A percentile compares a stretch with the other conserved stretches of the same genome.
phyloP scores from a whole-genome alignment of 768 basidiomycete species.

The Amanita pseudoporphyria region DNA sequence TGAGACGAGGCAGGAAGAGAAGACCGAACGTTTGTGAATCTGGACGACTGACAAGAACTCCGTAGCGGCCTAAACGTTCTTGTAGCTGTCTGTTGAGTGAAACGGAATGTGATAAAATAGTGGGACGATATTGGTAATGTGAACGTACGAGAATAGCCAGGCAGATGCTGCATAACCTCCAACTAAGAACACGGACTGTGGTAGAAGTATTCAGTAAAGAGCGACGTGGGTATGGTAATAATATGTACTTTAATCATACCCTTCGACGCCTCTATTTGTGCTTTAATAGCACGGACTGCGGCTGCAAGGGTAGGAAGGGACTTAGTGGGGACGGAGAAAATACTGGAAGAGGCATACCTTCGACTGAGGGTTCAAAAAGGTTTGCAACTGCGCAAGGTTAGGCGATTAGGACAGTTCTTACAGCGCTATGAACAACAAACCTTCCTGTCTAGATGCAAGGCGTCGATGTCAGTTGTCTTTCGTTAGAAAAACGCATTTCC shows the following conservation, averaged over 20 bases:
- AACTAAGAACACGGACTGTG: slow-evolving; percentile 72
- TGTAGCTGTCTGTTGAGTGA: slow-evolving; percentile 42
- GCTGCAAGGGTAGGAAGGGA: slow-evolving; percentile 24
- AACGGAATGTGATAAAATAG: not conserved
- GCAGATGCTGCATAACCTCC: slow-evolving; percentile 80
- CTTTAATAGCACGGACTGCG: slow-evolving; percentile 56
- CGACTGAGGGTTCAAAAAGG: slow-evolving; percentile 71
- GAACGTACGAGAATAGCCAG: slow-evolving; percentile 53
- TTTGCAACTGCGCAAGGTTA: slow-evolving; percentile 45
- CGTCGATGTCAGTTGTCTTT: not conserved
- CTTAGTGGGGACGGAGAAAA: not conserved
- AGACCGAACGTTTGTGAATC: slow-evolving; percentile 65
- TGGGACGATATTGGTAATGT: not conserved
- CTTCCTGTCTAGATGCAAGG: slow-evolving; percentile 19
- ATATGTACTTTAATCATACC: slow-evolving; percentile 54
- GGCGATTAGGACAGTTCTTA: not conserved
- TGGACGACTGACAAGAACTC: slow-evolving; percentile 60
- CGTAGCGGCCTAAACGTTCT: slow-evolving; percentile 47
- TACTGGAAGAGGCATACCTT: slow-evolving; percentile 24
- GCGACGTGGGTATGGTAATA: slow-evolving; percentile 4
- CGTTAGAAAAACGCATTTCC: slow-evolving; percentile 9
- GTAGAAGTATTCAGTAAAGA: not conserved
- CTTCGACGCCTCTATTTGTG: slow-evolving; percentile 59
- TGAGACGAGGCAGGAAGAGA: not conserved
- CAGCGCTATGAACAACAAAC: slow-evolving; percentile 10